Conservation (phyloP, 2,329 filamentous ascomycete species). For the Cadophora malorum region DNA sequence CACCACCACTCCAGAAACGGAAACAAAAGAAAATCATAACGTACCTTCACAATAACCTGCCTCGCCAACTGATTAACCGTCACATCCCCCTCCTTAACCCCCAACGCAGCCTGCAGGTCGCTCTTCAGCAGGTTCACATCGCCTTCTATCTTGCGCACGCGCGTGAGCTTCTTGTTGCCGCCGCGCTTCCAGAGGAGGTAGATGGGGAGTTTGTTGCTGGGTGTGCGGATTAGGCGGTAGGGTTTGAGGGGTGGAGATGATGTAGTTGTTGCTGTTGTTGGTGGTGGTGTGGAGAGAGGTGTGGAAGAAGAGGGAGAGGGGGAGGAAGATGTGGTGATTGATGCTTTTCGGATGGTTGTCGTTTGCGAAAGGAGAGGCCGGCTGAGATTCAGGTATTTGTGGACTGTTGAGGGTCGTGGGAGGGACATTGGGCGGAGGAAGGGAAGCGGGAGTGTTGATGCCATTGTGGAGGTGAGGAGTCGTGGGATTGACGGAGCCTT, state of each 20-base stretch:
- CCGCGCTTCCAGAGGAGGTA: constrained; percentile 78
- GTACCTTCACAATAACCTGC: constrained; percentile 78
- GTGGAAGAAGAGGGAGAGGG: constrained; percentile 2
- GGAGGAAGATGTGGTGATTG: constrained; percentile 29
- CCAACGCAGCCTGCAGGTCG: constrained; percentile 66
- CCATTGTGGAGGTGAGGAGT: constrained; percentile 20
- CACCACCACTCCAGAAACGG: background rate
- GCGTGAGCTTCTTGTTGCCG: constrained; percentile 76
- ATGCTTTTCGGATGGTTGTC: constrained; percentile 19
- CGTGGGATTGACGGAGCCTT: background rate
- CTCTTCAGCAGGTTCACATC: constrained; percentile 66
- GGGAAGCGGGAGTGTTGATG: constrained; percentile 37
- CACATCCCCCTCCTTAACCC: constrained; percentile 58
- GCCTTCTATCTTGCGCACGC: constrained; percentile 81
- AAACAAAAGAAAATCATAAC: background rate
- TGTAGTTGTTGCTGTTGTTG: background rate
- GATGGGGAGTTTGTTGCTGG: constrained; percentile 73
- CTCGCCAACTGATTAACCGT: constrained; percentile 63
- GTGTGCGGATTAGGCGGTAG: constrained; percentile 71
- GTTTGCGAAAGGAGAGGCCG: too few relatives aligned
- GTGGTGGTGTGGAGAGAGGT: constrained; percentile 23
- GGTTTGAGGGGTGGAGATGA: constrained; percentile 32
- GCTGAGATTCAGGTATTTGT: too few relatives aligned
- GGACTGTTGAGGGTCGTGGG: constrained; percentile 42
- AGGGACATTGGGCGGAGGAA: constrained; percentile 45